Conservation (phyloP, 2,329 filamentous ascomycete genomes). For the Monosporascus sp. region DNA sequence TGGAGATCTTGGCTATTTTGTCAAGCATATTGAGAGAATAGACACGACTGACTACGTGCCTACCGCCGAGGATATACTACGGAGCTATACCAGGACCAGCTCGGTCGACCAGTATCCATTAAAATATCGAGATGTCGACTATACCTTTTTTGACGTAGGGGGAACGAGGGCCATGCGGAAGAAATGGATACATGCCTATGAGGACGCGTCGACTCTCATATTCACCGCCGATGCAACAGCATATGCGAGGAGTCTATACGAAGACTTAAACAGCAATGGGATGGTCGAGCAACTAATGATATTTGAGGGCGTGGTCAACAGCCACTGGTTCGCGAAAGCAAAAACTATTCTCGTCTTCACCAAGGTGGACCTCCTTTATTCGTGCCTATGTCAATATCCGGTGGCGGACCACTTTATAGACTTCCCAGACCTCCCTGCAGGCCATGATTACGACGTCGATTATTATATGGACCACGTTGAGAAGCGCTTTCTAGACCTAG, state of each 20-base stretch:
- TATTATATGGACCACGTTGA: too few species aligned
- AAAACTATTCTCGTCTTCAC: slow-evolving; percentile 7
- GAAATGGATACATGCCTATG: slow-evolving; percentile 4
- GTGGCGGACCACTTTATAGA: too few species aligned
- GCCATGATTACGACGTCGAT: too few species aligned
- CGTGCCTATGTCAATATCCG: too few species aligned
- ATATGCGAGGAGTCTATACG: not conserved
- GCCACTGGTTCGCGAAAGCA: not conserved
- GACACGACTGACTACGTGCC: too few species aligned
- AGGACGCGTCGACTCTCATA: slow-evolving; percentile 1
- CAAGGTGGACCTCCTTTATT: slow-evolving; percentile 6
- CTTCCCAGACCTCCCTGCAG: too few species aligned
- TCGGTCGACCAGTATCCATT: too few species aligned
- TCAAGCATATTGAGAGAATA: too few species aligned
- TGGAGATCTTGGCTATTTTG: too few species aligned
- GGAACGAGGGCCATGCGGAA: slow-evolving; percentile 4
- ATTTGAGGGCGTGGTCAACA: not conserved
- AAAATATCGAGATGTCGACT: not conserved
- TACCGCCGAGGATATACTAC: too few species aligned
- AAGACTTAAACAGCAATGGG: not conserved
- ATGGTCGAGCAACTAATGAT: slow-evolving; percentile 2
- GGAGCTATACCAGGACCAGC: too few species aligned
- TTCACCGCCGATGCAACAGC: slow-evolving; percentile 4
- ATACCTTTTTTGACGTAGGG: slow-evolving; percentile 1
- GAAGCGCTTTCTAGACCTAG: too few species aligned